Conservation (phyloP, 2,329 filamentous ascomycete genomes). For the Pestalotiopsis sp. region DNA sequence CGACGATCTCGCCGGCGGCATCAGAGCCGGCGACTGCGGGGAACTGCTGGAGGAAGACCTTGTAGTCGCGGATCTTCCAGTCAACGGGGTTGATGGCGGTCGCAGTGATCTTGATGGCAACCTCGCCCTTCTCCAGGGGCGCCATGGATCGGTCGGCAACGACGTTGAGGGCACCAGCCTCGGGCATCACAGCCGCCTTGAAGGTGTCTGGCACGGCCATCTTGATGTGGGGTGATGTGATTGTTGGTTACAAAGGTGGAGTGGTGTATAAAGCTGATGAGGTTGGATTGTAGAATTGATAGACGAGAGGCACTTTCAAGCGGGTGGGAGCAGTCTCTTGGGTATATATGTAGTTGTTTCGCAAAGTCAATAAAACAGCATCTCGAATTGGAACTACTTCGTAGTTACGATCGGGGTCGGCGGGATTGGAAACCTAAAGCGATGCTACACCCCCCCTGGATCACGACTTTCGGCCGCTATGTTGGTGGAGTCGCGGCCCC, state of each 20-base stretch:
- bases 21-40: conserved; percentile 26
- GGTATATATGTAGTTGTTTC: no score
- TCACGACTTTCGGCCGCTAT: not conserved
- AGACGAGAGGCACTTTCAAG: no score
- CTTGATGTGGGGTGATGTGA: not conserved
- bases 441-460: not conserved
- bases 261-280: not conserved
- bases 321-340: no score
- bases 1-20: conserved; percentile 23
- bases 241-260: not conserved
- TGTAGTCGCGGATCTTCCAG: conserved; percentile 36
- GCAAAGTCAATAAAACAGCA: not conserved
- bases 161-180: conserved; percentile 16
- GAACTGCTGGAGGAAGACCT: conserved; percentile 22
- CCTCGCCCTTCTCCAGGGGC: conserved; percentile 14
- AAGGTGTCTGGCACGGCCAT: conserved; percentile 21
- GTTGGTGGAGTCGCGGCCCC: not conserved
- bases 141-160: conserved; percentile 21
- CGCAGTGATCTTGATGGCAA: conserved; percentile 21
- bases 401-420: not conserved
- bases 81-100: conserved; percentile 38
- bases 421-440: not conserved
- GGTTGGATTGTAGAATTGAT: no score
- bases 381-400: not conserved
- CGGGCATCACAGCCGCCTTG: conserved; percentile 19